phyloP scores from a whole-genome alignment of 306 rosid genomes.

The Sechiopsis laciniata region DNA sequence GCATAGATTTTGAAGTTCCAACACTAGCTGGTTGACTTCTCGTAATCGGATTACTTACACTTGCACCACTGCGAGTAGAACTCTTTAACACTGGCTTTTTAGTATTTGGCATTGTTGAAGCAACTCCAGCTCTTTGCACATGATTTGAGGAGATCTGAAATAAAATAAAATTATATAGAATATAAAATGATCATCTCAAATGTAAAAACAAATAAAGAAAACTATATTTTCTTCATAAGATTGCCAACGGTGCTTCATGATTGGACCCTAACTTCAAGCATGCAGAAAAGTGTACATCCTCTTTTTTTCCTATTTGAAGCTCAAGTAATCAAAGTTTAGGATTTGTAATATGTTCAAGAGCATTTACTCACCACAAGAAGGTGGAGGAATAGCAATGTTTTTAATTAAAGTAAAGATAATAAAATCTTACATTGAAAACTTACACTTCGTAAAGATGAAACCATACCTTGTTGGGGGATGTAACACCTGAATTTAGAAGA shows the following conservation, averaged over 20 bases:
- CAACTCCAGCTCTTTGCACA: constrained; percentile 41
- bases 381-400: background rate
- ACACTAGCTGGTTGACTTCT: constrained; percentile 42
- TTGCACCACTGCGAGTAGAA: constrained; percentile 30
- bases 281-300: background rate
- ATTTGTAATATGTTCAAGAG: background rate
- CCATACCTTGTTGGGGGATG: constrained; percentile 55
- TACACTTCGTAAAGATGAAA: constrained; percentile 31
- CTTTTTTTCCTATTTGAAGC: constrained; percentile 1
- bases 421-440: constrained; percentile 14
- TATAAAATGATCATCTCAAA: background rate
- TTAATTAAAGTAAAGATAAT: background rate
- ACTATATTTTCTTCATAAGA: background rate
- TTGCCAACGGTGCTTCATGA: background rate
- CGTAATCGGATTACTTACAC: constrained; percentile 27
- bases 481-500: constrained; percentile 52
- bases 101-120: constrained; percentile 35
- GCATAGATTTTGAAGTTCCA: constrained; percentile 49
- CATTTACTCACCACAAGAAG: background rate
- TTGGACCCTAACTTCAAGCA: constrained; percentile 3
- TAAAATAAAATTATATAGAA: background rate
- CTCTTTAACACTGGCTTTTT: constrained; percentile 41
- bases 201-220: background rate
- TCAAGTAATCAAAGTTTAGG: background rate
- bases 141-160: constrained; percentile 47